These are phyloP conservation scores for Pyrenophora teres DNA, from an alignment of 2,329 filamentous ascomycete genomes.

Conservation along the genomic window DNA sequence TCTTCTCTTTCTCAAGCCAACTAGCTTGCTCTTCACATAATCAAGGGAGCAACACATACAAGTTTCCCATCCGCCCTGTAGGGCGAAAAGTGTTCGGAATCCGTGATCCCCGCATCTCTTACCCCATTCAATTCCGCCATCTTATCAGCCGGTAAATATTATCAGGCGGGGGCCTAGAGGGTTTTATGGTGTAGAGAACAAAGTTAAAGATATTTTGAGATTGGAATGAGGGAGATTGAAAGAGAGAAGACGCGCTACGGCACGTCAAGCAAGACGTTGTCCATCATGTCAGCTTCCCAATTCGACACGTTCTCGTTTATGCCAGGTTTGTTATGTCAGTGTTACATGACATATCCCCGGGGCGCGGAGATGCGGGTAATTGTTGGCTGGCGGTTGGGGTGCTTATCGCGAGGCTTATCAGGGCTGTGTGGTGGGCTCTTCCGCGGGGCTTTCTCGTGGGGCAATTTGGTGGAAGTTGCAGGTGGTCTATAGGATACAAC, in stretches of 20 bases:
- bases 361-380: slow-evolving; percentile 42
- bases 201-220: no score
- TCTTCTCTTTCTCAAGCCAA: background rate
- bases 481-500: no score
- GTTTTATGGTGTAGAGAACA: no score
- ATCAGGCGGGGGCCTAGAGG: no score
- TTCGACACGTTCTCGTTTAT: slow-evolving; percentile 1
- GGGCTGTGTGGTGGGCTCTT: slow-evolving; percentile 7
- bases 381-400: background rate
- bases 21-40: background rate
- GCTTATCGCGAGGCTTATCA: slow-evolving; percentile 22
- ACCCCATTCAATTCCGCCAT: slow-evolving; percentile 10
- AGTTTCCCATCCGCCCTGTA: slow-evolving; percentile 64
- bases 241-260: slow-evolving; percentile 16
- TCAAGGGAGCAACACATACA: slow-evolving; percentile 42
- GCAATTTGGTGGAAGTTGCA: background rate
- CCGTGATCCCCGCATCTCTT: slow-evolving; percentile 11
- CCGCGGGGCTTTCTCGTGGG: slow-evolving; percentile 4
- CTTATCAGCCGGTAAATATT: background rate
- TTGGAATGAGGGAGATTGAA: background rate
- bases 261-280: background rate
- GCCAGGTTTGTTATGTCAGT: slow-evolving; percentile 21
- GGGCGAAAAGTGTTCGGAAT: slow-evolving; percentile 60
- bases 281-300: slow-evolving; percentile 49
- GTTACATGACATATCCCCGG: slow-evolving; percentile 39